Conservation (phyloP, 139 green algal species). For the Picocystis salinarum region DNA sequence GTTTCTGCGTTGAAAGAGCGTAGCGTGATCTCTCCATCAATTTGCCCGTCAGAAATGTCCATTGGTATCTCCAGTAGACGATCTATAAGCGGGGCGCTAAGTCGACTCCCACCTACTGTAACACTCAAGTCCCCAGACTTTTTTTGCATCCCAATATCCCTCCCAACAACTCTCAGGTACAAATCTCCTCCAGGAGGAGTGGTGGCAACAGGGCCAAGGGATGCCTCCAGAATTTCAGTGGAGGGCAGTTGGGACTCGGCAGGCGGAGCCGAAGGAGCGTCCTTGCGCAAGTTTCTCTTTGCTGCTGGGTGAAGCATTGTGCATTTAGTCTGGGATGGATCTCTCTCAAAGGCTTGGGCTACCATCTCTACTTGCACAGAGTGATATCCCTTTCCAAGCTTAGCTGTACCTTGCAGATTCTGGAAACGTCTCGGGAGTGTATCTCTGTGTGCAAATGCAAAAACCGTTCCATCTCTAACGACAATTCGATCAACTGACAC, state of each 20-base stretch:
- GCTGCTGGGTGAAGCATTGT: background rate
- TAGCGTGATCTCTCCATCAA: conserved; percentile 49
- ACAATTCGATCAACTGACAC: background rate
- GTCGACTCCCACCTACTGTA: conserved; percentile 18
- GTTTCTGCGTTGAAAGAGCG: conserved; percentile 20
- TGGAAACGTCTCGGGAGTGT: conserved; percentile 9
- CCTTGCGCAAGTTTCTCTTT: background rate
- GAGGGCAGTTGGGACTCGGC: background rate
- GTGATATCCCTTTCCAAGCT: conserved; percentile 32
- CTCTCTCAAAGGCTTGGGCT: conserved; percentile 24
- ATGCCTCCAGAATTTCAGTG: background rate
- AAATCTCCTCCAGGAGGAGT: conserved; percentile 10
- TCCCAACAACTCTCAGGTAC: conserved; percentile 22
- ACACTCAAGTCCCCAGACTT: conserved; percentile 24
- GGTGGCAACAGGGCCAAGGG: background rate
- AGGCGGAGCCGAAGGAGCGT: background rate
- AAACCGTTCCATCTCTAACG: background rate
- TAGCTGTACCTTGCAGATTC: conserved; percentile 20
- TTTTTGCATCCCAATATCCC: conserved; percentile 14
- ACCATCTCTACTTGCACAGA: conserved; percentile 32
- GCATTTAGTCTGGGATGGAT: conserved; percentile 1
- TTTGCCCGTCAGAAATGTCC: conserved; percentile 51
- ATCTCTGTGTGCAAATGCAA: conserved; percentile 1
- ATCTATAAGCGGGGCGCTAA: conserved; percentile 66
- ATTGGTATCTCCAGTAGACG: conserved; percentile 72